Evolutionary conservation across 208 protist genomes (phyloP), one percentile per base, ranked within the genome.

Genomic region (Kentomonas sorsogonicus): DNA sequence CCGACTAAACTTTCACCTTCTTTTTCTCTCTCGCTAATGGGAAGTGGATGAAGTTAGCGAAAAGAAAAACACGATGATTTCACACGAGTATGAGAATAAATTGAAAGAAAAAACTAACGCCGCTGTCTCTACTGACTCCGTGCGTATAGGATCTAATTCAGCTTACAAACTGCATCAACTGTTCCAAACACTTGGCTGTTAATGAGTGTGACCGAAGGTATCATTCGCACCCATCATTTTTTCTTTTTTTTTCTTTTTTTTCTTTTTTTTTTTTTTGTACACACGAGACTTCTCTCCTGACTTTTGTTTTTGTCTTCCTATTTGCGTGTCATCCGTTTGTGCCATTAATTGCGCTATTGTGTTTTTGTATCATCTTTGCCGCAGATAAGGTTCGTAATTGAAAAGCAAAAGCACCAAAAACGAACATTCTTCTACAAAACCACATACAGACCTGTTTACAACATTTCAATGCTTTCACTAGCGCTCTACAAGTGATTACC

Each of bases 181-280:
- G n/a, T n/a, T n/a, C n/a, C n/a, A n/a, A n/a, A n/a, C n/a, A 29
- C 18, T 9, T 10, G 10, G 20, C 23, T 22, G 46, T 26, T 9
- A 36, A 29, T 15, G 26, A n/a, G 25, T 23, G 23, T 22, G 26
- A 9, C 46, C 11, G 23, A 23, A 36, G 33, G 33, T 15, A 5
- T 36, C 5, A 36, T 5, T 15, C 7, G 15, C 53, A 10, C 25
- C 23, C 56, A 45, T 56, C 26, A 25, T 56, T 46, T 62, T 44
- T 51, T 58, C 63, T 41, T 63, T 71, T 43, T 53, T 41, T 41
- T 53, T 71, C 33, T 53, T 33, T 26, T 45, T 33, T 18, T 46
- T 25, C 3, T 47, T 18, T 53, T 53, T 51, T 3, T n/a, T 48
- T 13, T 53, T 40, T 34, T 59, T 48, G 15, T 30, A 59, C 33